Evolutionary conservation across 352 stramenopile genomes (phyloP).

Genomic region (Phytophthora pisi): DNA sequence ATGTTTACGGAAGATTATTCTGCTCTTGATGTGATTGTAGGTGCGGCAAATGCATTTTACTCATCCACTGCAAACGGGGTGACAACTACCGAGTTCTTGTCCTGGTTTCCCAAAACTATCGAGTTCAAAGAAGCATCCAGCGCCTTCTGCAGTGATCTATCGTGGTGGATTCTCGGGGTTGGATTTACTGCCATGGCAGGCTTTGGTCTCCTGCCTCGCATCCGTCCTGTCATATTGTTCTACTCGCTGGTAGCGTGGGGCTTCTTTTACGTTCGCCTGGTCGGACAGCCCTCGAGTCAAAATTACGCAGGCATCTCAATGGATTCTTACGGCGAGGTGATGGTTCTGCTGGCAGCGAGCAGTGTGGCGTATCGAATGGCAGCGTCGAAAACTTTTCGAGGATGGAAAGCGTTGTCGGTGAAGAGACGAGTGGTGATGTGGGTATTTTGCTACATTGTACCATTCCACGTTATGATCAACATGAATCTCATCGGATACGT

Average conservation of each 20-base stretch:
- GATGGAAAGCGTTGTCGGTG: conserved; percentile 41
- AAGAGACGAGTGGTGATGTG: conserved; percentile 56
- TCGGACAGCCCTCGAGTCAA: conserved; percentile 62
- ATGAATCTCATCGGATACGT: conserved; percentile 78
- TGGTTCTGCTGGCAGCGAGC: conserved; percentile 64
- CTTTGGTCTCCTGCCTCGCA: conserved; percentile 55
- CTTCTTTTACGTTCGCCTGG: conserved; percentile 75
- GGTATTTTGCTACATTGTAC: conserved; percentile 66
- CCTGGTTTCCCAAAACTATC: conserved; percentile 87
- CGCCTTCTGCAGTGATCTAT: conserved; percentile 70
- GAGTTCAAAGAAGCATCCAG: conserved; percentile 68
- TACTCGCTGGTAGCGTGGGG: conserved; percentile 62
- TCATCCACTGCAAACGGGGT: conserved; percentile 60
- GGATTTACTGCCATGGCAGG: conserved; percentile 46
- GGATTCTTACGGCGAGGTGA: conserved; percentile 58
- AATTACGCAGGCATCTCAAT: conserved; percentile 65
- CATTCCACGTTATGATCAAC: conserved; percentile 76
- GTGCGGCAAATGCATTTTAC: conserved; percentile 51
- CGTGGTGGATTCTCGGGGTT: conserved; percentile 67
- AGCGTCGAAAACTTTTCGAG: conserved; percentile 50
- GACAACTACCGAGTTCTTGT: conserved; percentile 49
- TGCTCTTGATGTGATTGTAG: conserved; percentile 17
- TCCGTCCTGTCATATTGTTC: conserved; percentile 53
- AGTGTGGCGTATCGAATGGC: conserved; percentile 50
- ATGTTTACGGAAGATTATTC: background rate